Evolutionary conservation across 345 rosid genomes (phyloP), one percentile per base, ranked within the genome.

Genomic region (Eucalyptus victrix): DNA sequence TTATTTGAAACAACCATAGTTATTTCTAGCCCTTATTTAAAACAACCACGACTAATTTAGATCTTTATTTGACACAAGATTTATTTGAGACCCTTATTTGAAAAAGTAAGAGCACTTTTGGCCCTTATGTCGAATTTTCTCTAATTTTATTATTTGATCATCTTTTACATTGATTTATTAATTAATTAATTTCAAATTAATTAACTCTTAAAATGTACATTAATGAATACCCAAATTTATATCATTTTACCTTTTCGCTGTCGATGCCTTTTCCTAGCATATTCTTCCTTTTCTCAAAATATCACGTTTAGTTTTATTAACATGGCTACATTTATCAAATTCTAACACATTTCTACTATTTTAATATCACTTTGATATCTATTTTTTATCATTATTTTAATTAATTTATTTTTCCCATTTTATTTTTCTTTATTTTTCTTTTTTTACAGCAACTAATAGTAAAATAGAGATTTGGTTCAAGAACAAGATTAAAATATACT

Each of bases 351-450:
- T 65, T 65, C 34, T n/a, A 15, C 34, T 14, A 15, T 65, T 65
- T 65, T 65, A 65, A 15, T n/a, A 65, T 15, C 17, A 15, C 6
- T 30, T 30, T 1, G 9, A 30, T 30, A n/a, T n/a, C 17, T 30
- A 14, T 60, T 62, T 7, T 40, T 65, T 15, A 65, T 65, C 21
- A n/a, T 6, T n/a, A 65, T 65, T 65, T 65, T n/a, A n/a, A 21
- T 65, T 65, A 65, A n/a, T 65, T 65, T 15, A 30, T 4, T n/a
- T 65, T 21, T 69, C 4, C 44, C 44, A 34, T 69, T 69, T 34
- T 17, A n/a, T 6, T 14, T 16, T 3, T 8, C 4, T 4, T 9
- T 5, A 2, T 67, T n/a, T 14, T 4, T 0, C 1, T 1, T 14
- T 32, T 32, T 67, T 67, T 67, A 17, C 6, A 9, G 19, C 42